These are phyloP conservation scores for Ganoderma leucocontextum DNA, from an alignment of 1,284 basidiomycete species.

Conservation along the genomic window DNA sequence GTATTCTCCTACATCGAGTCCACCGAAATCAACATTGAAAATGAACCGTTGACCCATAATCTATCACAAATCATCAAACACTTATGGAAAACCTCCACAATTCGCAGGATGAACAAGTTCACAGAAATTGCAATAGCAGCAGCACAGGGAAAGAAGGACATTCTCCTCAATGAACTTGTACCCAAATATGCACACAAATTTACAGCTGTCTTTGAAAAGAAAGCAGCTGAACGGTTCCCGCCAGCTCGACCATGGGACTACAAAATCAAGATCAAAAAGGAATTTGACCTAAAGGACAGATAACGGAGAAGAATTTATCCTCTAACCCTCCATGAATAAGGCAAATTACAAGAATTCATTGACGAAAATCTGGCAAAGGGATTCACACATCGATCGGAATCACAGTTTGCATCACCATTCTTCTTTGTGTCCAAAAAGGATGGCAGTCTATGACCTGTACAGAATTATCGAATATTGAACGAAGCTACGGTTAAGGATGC, in stretches of 20 bases:
- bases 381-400: slow-evolving; percentile 27
- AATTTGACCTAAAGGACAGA: not conserved
- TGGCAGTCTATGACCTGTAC: slow-evolving; percentile 21
- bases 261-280: not conserved
- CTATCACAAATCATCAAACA: not conserved
- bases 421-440: slow-evolving; percentile 51
- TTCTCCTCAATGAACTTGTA: not conserved
- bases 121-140: slow-evolving; percentile 8
- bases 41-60: not conserved
- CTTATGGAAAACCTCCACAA: too few species aligned
- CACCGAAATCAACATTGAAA: not conserved
- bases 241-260: slow-evolving; percentile 5
- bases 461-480: slow-evolving; percentile 36
- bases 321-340: not conserved
- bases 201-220: slow-evolving; percentile 6
- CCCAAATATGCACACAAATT: not conserved
- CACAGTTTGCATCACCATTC: slow-evolving; percentile 39
- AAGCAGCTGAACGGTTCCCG: slow-evolving; percentile 8
- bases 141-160: not conserved
- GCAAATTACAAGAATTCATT: not conserved
- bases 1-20: not conserved
- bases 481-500: slow-evolving; percentile 42
- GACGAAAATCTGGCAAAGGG: slow-evolving; percentile 11
- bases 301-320: not conserved
- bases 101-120: not conserved